phyloP scores from a whole-genome alignment of 2,329 filamentous ascomycete genomes.

The Fusarium sp. region DNA sequence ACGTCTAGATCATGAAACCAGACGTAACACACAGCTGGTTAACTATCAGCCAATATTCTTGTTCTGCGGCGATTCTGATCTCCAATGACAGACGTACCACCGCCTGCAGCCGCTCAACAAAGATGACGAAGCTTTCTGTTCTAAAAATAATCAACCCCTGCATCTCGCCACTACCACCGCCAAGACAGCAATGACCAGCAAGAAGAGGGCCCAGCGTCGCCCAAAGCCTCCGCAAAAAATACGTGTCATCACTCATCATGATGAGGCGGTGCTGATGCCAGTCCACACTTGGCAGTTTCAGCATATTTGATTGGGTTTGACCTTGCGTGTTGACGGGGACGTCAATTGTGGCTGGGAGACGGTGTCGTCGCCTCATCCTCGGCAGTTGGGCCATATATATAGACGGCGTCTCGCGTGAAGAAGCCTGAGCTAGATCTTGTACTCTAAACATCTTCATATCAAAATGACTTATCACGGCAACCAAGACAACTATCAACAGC shows the following conservation, averaged over 20 bases:
- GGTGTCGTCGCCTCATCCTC: slow-evolving; percentile 4
- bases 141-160: slow-evolving; percentile 29
- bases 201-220: slow-evolving; percentile 4
- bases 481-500: slow-evolving; percentile 25
- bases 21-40: background rate
- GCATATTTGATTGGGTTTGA: slow-evolving; percentile 14
- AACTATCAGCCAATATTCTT: background rate
- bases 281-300: slow-evolving; percentile 10
- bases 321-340: slow-evolving; percentile 3
- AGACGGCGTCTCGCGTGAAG: background rate
- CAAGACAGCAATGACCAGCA: slow-evolving; percentile 15
- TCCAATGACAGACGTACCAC: background rate
- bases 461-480: slow-evolving; percentile 31
- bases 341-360: slow-evolving; percentile 18
- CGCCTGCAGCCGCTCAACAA: background rate
- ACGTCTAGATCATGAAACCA: background rate
- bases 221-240: slow-evolving; percentile 17
- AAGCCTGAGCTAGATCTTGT: background rate
- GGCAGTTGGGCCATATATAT: slow-evolving; percentile 22
- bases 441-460: background rate
- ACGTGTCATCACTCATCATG: slow-evolving; percentile 31
- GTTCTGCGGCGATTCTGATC: background rate
- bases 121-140: slow-evolving; percentile 10
- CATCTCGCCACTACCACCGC: slow-evolving; percentile 16
- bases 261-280: slow-evolving; percentile 26